These are phyloP conservation scores for Excoecaria agallocha DNA, from an alignment of 345 rosid genomes.

Conservation along the genomic window DNA sequence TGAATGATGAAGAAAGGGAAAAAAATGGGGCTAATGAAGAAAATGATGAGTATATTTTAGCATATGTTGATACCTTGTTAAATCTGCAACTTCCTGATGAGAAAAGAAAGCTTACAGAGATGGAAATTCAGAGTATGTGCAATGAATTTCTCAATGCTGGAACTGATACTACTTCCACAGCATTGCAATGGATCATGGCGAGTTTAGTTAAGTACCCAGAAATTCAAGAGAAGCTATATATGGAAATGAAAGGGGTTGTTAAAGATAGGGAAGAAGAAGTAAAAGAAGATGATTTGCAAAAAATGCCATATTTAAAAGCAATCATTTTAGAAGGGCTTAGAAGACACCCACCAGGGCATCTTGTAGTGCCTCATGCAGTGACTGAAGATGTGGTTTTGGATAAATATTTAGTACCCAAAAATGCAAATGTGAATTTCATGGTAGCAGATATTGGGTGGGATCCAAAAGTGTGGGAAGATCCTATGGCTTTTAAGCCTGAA, in stretches of 20 bases:
- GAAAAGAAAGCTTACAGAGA: not conserved
- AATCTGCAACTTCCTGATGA: not conserved
- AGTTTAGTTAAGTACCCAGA: not conserved
- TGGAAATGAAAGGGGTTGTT: not conserved
- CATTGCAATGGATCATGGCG: not conserved
- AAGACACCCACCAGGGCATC: not conserved
- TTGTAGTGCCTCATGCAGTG: not conserved
- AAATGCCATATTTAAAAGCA: not conserved
- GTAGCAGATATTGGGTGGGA: not conserved
- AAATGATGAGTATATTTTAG: not conserved
- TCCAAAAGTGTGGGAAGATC: not conserved
- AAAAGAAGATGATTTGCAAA: not conserved
- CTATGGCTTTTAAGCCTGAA: not conserved
- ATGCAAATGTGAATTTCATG: not conserved
- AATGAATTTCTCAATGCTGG: not conserved
- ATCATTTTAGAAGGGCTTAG: not conserved
- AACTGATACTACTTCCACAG: not conserved
- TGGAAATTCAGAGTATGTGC: not conserved
- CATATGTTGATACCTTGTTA: not conserved
- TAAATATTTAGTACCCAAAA: not conserved
- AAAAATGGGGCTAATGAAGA: not conserved
- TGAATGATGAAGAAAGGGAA: not conserved
- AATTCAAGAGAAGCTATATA: not conserved
- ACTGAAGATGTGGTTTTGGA: not conserved
- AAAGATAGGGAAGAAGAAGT: not conserved